Conservation (phyloP, 805 yeast species). For the Candida parachauliodes region DNA sequence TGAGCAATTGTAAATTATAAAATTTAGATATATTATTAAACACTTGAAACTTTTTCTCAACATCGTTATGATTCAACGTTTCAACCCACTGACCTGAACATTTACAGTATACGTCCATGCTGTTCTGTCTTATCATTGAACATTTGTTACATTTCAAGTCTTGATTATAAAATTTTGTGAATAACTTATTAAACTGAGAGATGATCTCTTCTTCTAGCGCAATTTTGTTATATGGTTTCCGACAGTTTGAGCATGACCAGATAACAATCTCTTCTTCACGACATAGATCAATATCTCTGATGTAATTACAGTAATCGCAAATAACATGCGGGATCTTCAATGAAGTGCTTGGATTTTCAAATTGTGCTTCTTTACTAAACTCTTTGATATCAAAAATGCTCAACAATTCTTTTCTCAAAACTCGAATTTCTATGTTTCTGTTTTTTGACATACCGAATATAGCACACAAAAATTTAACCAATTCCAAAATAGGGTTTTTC, state of each 20-base stretch:
- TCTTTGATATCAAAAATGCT: slow-evolving; percentile 76
- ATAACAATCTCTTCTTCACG: slow-evolving; percentile 51
- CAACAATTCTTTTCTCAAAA: slow-evolving; percentile 71
- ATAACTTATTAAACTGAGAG: slow-evolving; percentile 51
- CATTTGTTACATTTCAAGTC: slow-evolving; percentile 83
- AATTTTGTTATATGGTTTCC: slow-evolving; percentile 57
- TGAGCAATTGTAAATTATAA: slow-evolving; percentile 58
- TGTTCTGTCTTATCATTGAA: slow-evolving; percentile 58
- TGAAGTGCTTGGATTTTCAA: slow-evolving; percentile 70
- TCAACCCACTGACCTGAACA: slow-evolving; percentile 88
- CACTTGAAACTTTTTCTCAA: slow-evolving; percentile 44
- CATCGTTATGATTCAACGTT: slow-evolving; percentile 43
- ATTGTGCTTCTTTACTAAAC: slow-evolving; percentile 71
- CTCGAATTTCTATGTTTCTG: slow-evolving; percentile 67
- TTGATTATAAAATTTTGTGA: slow-evolving; percentile 68
- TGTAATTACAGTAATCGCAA: slow-evolving; percentile 76
- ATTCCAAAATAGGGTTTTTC: slow-evolving; percentile 73
- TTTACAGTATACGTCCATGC: slow-evolving; percentile 69
- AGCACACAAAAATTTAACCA: slow-evolving; percentile 72
- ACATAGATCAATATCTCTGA: slow-evolving; percentile 79
- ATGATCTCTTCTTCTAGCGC: slow-evolving; percentile 78
- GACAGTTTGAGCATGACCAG: slow-evolving; percentile 69
- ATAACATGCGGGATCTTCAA: slow-evolving; percentile 63
- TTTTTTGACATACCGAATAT: slow-evolving; percentile 64
- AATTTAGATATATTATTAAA: slow-evolving; percentile 57